Base-by-base conservation (phyloP, 2,329 filamentous ascomycete genomes). In the Thielaviopsis musarum region DNA sequence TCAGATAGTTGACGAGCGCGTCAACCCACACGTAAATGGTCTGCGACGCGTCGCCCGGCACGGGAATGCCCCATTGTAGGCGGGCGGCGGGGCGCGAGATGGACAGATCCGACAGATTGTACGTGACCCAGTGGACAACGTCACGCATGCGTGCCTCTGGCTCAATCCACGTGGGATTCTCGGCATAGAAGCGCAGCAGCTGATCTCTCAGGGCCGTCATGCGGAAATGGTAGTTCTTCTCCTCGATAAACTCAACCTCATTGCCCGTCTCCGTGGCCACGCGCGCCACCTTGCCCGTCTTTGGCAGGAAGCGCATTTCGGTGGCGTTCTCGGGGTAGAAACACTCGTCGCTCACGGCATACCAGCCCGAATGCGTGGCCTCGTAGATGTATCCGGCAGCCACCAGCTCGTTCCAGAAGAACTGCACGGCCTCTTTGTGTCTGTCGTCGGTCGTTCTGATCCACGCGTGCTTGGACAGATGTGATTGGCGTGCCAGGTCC, bases 11-110 rank as follows among this genome's bases (percentile, higher is more conserved):
- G 66, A 97, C 79, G 30, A 98, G 79, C 1, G 93, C 93, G 71
- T 98, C 94, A 0, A 98, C 79, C 93, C 93, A 98, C 34, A 98
- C 94, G 67, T 98, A 98, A 61, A 98, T 91, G 2, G 91, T 97
- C 71, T 97, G 93, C 19, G 75, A 81, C 0, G 80, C 74, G 66
- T 98, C 93, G 58, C 84, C 84, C 0, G 93, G 93, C 26, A 96
- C 93, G 6, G 78, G 83, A 60, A 98, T 87, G 3, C 93, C 93
- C 93, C 93, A 98, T 24, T 75, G 79, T 49, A 97, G 72, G 54
- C 93, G 80, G 59, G 84, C 81, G 3, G 79, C 75, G 0, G 93
- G 93, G 28, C 94, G 79, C 2, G 91, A 97, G 56, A 96, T 81
- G 3, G 90, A 96, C 15, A 98, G 77, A 69, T 98, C 93, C 66